Percentiles rank a stretch among this genome's conserved stretches.
Evolutionary conservation across 2,329 filamentous ascomycete genomes (phyloP).

Genomic region (Epichloe sp.): DNA sequence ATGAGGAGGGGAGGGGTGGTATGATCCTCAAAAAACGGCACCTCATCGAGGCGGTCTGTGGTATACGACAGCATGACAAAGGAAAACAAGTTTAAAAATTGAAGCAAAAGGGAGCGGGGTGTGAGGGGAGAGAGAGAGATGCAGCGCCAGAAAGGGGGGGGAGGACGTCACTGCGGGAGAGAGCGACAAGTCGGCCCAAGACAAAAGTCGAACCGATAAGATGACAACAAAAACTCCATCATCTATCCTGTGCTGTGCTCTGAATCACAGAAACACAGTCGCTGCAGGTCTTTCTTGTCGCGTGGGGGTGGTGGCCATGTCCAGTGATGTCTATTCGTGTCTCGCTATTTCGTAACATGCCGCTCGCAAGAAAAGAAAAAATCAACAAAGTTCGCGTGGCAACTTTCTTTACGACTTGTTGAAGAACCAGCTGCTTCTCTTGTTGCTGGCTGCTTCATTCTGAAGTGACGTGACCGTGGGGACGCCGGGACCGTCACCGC

Average conservation of each 20-base stretch:
- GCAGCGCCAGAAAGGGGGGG: neutral
- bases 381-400: neutral
- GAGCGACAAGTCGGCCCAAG: neutral
- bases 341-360: slow-evolving; percentile 6
- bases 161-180: too few species aligned
- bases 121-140: slow-evolving; percentile 9
- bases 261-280: slow-evolving; percentile 1
- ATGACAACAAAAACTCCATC: neutral
- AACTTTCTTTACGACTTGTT: slow-evolving; percentile 37
- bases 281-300: neutral
- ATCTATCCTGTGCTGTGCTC: neutral
- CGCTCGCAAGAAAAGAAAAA: neutral
- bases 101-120: neutral
- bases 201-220: neutral
- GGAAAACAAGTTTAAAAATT: slow-evolving; percentile 1
- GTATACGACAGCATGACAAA: neutral
- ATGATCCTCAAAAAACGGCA: neutral
- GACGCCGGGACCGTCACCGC: slow-evolving; percentile 31
- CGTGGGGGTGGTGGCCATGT: slow-evolving; percentile 6
- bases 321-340: slow-evolving; percentile 4
- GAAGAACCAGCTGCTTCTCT: slow-evolving; percentile 65
- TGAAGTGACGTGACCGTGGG: slow-evolving; percentile 45
- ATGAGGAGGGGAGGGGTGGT: neutral
- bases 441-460: slow-evolving; percentile 41
- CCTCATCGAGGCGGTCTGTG: neutral